These are phyloP conservation scores for Cladorrhinum samala DNA, from an alignment of 495 filamentous ascomycete species.

Conservation along the genomic window DNA sequence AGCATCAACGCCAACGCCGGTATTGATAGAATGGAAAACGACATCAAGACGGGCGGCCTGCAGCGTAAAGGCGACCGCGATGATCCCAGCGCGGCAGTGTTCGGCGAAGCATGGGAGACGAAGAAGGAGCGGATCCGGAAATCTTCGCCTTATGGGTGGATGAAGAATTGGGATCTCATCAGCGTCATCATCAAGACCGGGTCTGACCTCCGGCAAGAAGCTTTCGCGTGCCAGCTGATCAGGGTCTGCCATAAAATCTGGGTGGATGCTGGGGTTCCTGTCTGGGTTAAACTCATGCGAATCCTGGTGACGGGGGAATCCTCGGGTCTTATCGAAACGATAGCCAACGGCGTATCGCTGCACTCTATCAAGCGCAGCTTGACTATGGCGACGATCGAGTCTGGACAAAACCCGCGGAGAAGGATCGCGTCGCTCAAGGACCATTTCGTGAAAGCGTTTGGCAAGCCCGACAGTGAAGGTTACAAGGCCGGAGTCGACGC, in stretches of 20 bases:
- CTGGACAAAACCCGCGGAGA: constrained; percentile 58
- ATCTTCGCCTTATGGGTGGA: constrained; percentile 69
- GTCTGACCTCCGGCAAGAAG: constrained; percentile 68
- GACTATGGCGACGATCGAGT: constrained; percentile 59
- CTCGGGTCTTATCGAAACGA: constrained; percentile 72
- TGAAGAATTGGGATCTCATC: constrained; percentile 74
- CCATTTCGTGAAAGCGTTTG: constrained; percentile 71
- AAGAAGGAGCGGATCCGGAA: constrained; percentile 73
- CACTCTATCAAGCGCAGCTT: constrained; percentile 71
- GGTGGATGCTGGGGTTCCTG: constrained; percentile 61
- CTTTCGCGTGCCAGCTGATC: constrained; percentile 74
- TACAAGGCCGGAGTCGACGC: constrained; percentile 61
- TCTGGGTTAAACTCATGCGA: constrained; percentile 75
- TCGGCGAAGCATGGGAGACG: constrained; percentile 68
- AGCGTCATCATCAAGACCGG: constrained; percentile 78
- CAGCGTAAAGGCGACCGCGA: constrained; percentile 70
- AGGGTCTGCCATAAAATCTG: constrained; percentile 69
- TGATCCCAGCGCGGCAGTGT: constrained; percentile 73
- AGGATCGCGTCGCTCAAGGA: constrained; percentile 68
- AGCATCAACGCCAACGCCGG: constrained; percentile 57
- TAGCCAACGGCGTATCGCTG: constrained; percentile 70
- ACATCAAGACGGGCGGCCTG: constrained; percentile 69
- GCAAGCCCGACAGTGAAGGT: constrained; percentile 52
- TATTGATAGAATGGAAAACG: constrained; percentile 73
- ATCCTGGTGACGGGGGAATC: constrained; percentile 74